Conservation (phyloP, 129 eudicot species). For the Escallonia rubra region DNA sequence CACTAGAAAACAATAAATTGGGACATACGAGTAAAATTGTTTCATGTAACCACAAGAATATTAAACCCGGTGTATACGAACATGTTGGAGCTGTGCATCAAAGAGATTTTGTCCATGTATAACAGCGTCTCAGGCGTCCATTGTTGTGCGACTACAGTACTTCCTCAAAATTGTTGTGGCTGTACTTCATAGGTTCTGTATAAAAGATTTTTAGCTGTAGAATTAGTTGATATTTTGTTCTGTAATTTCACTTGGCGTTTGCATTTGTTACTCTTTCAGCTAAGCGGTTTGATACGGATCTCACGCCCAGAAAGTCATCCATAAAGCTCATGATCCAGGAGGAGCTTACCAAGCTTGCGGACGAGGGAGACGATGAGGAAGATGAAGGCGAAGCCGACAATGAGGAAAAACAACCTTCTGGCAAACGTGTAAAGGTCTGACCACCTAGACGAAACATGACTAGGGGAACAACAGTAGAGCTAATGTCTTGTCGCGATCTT, state of each 20-base stretch:
- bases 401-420: conserved; percentile 38
- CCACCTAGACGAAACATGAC: not conserved
- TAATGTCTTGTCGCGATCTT: not conserved
- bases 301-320: conserved; percentile 62
- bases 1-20: no score
- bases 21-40: no score
- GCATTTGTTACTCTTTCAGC: conserved; percentile 31
- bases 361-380: conserved; percentile 70
- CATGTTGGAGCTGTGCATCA: not conserved
- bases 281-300: conserved; percentile 56
- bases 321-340: conserved; percentile 94
- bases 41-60: no score
- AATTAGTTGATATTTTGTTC: no score
- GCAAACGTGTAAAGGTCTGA: conserved; percentile 53
- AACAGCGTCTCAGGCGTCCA: no score
- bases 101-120: not conserved
- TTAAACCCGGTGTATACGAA: no score
- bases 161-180: not conserved
- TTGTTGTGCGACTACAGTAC: not conserved
- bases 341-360: conserved; percentile 92
- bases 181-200: not conserved
- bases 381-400: conserved; percentile 46
- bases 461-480: not conserved
- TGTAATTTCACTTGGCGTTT: not conserved
- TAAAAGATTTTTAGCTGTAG: not conserved